Evolutionary conservation across 2,329 filamentous ascomycete species (phyloP).

Genomic region (Fonsecaea multimorphosa): DNA sequence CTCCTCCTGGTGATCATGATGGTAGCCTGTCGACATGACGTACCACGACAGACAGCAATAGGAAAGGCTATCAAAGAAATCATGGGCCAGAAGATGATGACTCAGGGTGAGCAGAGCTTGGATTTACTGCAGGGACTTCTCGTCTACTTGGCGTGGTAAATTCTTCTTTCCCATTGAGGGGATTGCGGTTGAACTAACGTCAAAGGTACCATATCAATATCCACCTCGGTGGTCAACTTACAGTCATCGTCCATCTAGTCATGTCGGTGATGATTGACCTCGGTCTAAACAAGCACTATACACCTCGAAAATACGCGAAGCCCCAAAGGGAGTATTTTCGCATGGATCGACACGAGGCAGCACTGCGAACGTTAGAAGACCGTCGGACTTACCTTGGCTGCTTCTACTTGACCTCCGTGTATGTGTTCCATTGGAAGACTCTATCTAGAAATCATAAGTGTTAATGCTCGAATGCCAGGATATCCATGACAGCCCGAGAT

Average conservation of each 20-base stretch:
- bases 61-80: conserved; percentile 42
- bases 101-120: conserved; percentile 45
- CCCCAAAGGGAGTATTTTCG: conserved; percentile 22
- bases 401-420: conserved; percentile 54
- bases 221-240: conserved; percentile 41
- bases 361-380: conserved; percentile 48
- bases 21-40: conserved; percentile 39
- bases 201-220: conserved; percentile 24
- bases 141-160: conserved; percentile 47
- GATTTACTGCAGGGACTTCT: conserved; percentile 50
- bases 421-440: conserved; percentile 28
- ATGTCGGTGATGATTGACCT: conserved; percentile 47
- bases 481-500: conserved; percentile 47
- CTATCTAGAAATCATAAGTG: background rate
- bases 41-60: conserved; percentile 40
- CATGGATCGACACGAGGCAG: conserved; percentile 8
- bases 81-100: conserved; percentile 44
- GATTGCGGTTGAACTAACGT: background rate
- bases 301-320: conserved; percentile 11
- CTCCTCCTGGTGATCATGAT: conserved; percentile 46
- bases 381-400: conserved; percentile 53
- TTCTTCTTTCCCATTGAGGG: background rate
- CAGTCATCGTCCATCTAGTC: conserved; percentile 46
- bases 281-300: conserved; percentile 39
- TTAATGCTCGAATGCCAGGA: background rate